phyloP scores from a whole-genome alignment of 1,284 basidiomycete species.

The Rhodotorula sp. region DNA sequence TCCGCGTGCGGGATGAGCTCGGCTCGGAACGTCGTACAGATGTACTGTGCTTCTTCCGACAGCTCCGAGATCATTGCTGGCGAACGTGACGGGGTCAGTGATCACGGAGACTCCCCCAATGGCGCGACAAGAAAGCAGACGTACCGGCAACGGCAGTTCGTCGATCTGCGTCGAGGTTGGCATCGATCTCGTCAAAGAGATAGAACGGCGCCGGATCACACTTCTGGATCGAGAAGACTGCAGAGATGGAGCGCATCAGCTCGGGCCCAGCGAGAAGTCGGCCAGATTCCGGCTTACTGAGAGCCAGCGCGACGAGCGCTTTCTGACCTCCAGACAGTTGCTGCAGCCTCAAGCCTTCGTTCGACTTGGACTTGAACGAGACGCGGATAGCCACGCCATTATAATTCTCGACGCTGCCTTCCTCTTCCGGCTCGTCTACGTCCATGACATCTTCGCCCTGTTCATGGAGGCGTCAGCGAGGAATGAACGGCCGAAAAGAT shows the following conservation, averaged over 20 bases:
- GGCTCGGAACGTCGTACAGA: slow-evolving; percentile 96
- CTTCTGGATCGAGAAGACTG: slow-evolving; percentile 98
- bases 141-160: slow-evolving; percentile 90
- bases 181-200: slow-evolving; percentile 99
- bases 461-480: background rate
- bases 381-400: slow-evolving; percentile 97
- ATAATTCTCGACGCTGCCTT: slow-evolving; percentile 78
- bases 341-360: slow-evolving; percentile 92
- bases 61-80: slow-evolving; percentile 91
- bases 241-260: background rate
- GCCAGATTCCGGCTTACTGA: slow-evolving; percentile 56
- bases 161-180: slow-evolving; percentile 96
- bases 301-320: slow-evolving; percentile 90
- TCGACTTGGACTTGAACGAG: slow-evolving; percentile 96
- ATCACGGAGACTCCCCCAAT: background rate
- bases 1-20: slow-evolving; percentile 95
- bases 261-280: no score
- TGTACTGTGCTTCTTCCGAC: slow-evolving; percentile 85
- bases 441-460: slow-evolving; percentile 51
- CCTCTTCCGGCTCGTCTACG: slow-evolving; percentile 56
- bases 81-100: slow-evolving; percentile 2
- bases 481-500: background rate
- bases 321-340: slow-evolving; percentile 98
- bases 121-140: slow-evolving; percentile 45
- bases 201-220: slow-evolving; percentile 99